Percentiles rank a stretch among this genome's conserved stretches.
Conservation (phyloP, 805 yeast genomes). For the Tetrapisispora pingtungensis region DNA sequence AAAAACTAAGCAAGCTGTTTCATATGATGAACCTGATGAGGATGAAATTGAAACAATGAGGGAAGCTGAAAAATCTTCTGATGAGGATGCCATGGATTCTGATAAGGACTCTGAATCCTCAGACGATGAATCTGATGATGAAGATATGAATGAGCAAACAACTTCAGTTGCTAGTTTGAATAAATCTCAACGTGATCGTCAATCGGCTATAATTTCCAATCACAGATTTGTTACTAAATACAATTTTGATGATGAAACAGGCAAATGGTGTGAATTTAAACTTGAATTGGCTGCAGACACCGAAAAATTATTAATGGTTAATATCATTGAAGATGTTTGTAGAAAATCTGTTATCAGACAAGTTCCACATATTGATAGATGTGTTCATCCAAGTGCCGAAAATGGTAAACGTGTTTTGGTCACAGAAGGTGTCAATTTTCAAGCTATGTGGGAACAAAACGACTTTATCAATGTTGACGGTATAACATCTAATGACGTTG, state of each 20-base stretch:
- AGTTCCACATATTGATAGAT: conserved; percentile 82
- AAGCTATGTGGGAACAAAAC: conserved; percentile 96
- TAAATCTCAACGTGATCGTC: conserved; percentile 70
- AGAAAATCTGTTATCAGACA: conserved; percentile 87
- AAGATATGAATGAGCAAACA: conserved; percentile 20
- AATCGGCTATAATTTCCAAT: conserved; percentile 64
- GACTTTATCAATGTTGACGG: conserved; percentile 84
- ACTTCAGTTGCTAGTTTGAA: conserved; percentile 32
- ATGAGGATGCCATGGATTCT: conserved; percentile 44
- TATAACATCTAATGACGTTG: conserved; percentile 85
- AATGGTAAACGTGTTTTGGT: conserved; percentile 67
- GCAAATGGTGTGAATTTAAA: conserved; percentile 89
- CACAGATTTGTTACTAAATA: conserved; percentile 68
- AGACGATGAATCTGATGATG: conserved; percentile 35
- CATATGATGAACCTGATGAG: conserved; percentile 92
- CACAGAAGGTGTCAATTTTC: conserved; percentile 97
- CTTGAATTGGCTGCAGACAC: conserved; percentile 75
- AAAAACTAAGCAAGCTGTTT: conserved; percentile 74
- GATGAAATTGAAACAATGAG: conserved; percentile 88
- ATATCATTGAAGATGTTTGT: conserved; percentile 87
- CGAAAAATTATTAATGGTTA: conserved; percentile 93
- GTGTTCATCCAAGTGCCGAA: conserved; percentile 70
- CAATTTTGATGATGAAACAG: conserved; percentile 80
- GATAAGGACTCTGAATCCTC: conserved; percentile 36
- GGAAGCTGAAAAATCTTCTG: conserved; percentile 68